Evolutionary conservation across 768 basidiomycete species (phyloP).

Genomic region (Stropharia rugosoannulata): DNA sequence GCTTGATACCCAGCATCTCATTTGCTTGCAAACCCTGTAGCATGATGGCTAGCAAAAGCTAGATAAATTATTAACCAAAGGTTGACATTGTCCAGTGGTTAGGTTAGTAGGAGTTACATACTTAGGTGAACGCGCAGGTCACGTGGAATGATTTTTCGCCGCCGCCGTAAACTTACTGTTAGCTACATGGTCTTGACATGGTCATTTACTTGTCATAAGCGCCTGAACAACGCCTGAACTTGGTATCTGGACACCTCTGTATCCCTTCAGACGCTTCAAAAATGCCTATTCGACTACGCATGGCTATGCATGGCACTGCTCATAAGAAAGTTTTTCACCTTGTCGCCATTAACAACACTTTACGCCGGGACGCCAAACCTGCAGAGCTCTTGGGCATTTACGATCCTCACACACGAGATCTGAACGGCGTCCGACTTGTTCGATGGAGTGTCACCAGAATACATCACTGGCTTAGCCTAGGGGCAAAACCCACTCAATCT

Average conservation of each 20-base stretch:
- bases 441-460: conserved; percentile 93
- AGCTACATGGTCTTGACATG: no score
- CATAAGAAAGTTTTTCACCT: conserved; percentile 81
- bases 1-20: no score
- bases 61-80: no score
- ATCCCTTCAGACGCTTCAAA: conserved; percentile 3
- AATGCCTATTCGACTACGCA: conserved; percentile 85
- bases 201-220: no score
- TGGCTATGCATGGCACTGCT: conserved; percentile 77
- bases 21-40: no score
- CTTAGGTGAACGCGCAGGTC: no score
- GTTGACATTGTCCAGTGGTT: no score
- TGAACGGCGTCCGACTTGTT: conserved; percentile 63
- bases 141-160: no score
- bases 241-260: not conserved
- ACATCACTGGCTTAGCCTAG: conserved; percentile 83
- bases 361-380: conserved; percentile 80
- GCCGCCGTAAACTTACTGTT: no score
- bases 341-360: conserved; percentile 75
- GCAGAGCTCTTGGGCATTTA: conserved; percentile 86
- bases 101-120: no score
- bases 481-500: conserved; percentile 78
- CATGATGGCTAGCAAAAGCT: no score
- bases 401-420: conserved; percentile 58
- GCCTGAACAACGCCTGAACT: no score